Evolutionary conservation across 306 rosid species (phyloP).

Genomic region (Dryas octopetala): DNA sequence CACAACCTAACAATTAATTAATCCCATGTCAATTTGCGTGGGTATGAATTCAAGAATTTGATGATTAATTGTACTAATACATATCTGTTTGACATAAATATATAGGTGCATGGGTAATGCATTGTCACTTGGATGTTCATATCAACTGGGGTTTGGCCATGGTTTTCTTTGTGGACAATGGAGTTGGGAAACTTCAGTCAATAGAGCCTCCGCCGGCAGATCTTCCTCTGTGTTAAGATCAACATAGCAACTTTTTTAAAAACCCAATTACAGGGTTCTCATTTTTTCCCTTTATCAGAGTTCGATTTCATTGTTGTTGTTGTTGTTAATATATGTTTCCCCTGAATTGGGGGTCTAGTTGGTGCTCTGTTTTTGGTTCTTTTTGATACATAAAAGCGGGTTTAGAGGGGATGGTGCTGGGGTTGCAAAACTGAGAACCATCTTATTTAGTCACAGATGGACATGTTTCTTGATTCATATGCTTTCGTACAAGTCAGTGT

Average conservation of each 20-base stretch:
- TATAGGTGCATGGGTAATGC: conserved; percentile 90
- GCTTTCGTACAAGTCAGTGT: conserved; percentile 13
- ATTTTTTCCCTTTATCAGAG: conserved; percentile 25
- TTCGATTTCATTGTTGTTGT: conserved; percentile 24
- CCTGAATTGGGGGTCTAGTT: conserved; percentile 53
- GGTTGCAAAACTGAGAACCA: conserved; percentile 20
- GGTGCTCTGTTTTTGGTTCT: conserved; percentile 27
- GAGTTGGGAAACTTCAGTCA: conserved; percentile 64
- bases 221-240: conserved; percentile 63
- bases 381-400: conserved; percentile 35
- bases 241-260: not conserved
- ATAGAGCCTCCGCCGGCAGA: conserved; percentile 73
- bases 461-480: conserved; percentile 24
- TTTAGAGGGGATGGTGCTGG: conserved; percentile 19
- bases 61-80: not conserved
- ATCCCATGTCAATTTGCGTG: too few relatives aligned
- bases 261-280: conserved; percentile 10
- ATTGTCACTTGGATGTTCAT: conserved; percentile 96
- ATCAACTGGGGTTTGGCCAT: conserved; percentile 94
- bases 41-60: not conserved
- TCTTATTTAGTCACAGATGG: conserved; percentile 20
- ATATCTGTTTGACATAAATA: not conserved
- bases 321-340: conserved; percentile 19
- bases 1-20: too few relatives aligned
- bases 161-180: conserved; percentile 78